Conservation (phyloP, 2,329 filamentous ascomycete genomes). For the Colletotrichum godetiae region DNA sequence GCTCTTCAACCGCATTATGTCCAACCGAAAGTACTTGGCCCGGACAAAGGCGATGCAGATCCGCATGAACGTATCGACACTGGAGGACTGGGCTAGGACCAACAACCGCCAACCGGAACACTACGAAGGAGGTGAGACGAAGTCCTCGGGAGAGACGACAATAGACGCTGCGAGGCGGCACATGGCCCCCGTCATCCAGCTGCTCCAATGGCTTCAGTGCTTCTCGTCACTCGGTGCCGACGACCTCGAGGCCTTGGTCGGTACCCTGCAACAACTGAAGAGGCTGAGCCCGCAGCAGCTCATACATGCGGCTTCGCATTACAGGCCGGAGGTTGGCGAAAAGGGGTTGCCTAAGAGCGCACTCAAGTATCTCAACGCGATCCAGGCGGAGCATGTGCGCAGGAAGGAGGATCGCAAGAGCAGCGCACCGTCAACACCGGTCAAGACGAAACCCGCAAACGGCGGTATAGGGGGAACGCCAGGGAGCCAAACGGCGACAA, state of each 20-base stretch:
- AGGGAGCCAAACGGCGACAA: constrained; percentile 54
- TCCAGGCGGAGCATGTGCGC: constrained; percentile 79
- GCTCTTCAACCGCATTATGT: constrained; percentile 98
- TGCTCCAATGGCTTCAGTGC: constrained; percentile 97
- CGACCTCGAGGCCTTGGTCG: constrained; percentile 88
- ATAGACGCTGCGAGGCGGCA: constrained; percentile 87
- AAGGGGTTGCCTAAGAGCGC: constrained; percentile 90
- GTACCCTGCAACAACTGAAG: constrained; percentile 89
- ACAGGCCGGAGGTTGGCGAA: constrained; percentile 94
- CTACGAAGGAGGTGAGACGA: constrained; percentile 91
- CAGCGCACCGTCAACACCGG: constrained; percentile 58
- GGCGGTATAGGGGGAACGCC: constrained; percentile 57
- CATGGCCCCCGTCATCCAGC: constrained; percentile 88
- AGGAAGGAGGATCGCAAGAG: constrained; percentile 67
- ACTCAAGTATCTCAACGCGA: constrained; percentile 83
- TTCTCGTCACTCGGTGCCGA: constrained; percentile 91
- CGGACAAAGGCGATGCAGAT: constrained; percentile 99
- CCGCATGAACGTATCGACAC: constrained; percentile 94
- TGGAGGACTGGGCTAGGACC: constrained; percentile 94
- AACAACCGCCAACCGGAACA: constrained; percentile 97
- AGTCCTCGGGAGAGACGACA: constrained; percentile 85
- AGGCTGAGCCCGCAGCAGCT: constrained; percentile 87
- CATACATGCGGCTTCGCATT: constrained; percentile 91
- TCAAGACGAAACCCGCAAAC: constrained; percentile 50
- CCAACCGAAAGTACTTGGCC: constrained; percentile 91